Evolutionary conservation across 2,329 filamentous ascomycete species (phyloP), one percentile per base, ranked within the genome.

Genomic region (Fusarium illudens): DNA sequence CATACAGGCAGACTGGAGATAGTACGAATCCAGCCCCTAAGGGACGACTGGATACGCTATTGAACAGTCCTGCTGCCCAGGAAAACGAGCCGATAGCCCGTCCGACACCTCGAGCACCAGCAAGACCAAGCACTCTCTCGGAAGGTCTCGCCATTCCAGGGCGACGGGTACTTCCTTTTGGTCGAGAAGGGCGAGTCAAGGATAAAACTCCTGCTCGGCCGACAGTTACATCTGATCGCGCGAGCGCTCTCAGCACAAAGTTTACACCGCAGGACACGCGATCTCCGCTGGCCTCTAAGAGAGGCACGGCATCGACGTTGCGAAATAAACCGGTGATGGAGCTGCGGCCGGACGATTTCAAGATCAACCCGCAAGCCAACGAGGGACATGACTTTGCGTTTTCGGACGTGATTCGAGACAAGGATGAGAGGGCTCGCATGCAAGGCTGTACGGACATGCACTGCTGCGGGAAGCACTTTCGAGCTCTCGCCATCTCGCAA

Each of bases 391-490:
- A 89, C 56, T 93, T 88, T 77, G 92, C 93, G 11, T 97, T 89
- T 75, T 82, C 85, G 2, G 91, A 95, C 61, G 90, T 94, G 1
- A 86, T 96, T 13, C 89, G 94, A 54, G 87, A 86, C 57, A 90
- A 85, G 67, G 86, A 88, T 10, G 87, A 91, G 37, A 89, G 93
- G 33, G 87, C 89, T 51, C 90, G 87, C 63, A 82, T 97, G 10
- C 85, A 88, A 3, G 92, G 92, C 12, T 97, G 94, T 75, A 90
- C 88, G 3, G 88, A 91, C 54, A 83, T 89, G 46, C 85, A 89
- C 58, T 97, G 94, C 78, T 96, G 93, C 71, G 92, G 92, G 19
- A 87, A 87, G 39, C 82, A 87, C 7, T 93, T 94, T 71, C 86
- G 88, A 20, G 83, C 84, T n/a, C 83, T 94, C 73, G 92, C 91